Percentiles rank a stretch among this genome's conserved stretches.
Evolutionary conservation across 306 rosid species (phyloP).

Genomic region (Vachellia collinsii): DNA sequence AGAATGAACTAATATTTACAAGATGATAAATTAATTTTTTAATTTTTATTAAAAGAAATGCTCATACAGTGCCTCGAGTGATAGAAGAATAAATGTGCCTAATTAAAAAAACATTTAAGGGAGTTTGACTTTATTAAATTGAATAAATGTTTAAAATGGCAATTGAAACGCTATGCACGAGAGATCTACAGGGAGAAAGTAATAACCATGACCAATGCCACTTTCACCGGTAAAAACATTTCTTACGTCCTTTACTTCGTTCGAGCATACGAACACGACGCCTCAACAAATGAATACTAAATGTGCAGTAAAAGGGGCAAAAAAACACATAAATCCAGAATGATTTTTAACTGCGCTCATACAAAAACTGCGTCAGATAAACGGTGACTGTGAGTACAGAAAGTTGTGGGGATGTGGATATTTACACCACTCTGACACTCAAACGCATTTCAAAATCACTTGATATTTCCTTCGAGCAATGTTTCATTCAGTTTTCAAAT

Average conservation of each 20-base stretch:
- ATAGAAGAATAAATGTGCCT: too few species aligned
- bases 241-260: not conserved
- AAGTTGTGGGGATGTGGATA: constrained; percentile 33
- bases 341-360: too few species aligned
- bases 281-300: too few species aligned
- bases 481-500: constrained; percentile 47
- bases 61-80: too few species aligned
- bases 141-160: not conserved
- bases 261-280: too few species aligned
- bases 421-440: not conserved
- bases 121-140: not conserved
- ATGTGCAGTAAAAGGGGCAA: too few species aligned
- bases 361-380: not conserved
- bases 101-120: too few species aligned
- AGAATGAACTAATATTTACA: too few species aligned
- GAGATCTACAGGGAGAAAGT: not conserved
- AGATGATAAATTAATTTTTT: too few species aligned
- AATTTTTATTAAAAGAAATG: too few species aligned
- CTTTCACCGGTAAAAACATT: not conserved
- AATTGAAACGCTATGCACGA: not conserved
- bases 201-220: not conserved
- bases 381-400: not conserved
- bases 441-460: constrained; percentile 30
- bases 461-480: constrained; percentile 25
- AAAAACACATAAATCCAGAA: too few species aligned